phyloP scores from a whole-genome alignment of 2,329 filamentous ascomycete genomes.

The Cytospora piceicola region DNA sequence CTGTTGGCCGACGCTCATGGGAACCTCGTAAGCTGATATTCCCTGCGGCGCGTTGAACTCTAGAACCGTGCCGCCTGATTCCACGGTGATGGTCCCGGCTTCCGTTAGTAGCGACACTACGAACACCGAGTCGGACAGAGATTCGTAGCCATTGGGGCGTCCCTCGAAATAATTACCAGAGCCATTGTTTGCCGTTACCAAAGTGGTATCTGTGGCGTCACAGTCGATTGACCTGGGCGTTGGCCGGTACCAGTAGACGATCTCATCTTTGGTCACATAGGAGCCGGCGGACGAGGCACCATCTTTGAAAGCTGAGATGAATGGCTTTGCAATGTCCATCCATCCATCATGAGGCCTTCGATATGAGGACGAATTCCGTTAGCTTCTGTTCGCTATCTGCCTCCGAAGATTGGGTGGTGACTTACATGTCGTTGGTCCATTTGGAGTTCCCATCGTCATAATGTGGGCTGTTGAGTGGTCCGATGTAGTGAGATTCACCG shows the following conservation, averaged over 20 bases:
- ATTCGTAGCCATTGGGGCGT: conserved; percentile 54
- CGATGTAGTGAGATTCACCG: conserved; percentile 60
- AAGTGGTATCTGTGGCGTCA: conserved; percentile 56
- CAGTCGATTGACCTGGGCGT: conserved; percentile 51
- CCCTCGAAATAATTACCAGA: conserved; percentile 58
- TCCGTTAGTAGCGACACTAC: conserved; percentile 55
- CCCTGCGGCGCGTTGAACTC: conserved; percentile 52
- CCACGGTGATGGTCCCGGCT: conserved; percentile 48
- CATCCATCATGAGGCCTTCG: conserved; percentile 51
- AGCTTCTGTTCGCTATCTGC: not conserved
- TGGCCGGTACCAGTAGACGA: conserved; percentile 61
- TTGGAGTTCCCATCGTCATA: conserved; percentile 50
- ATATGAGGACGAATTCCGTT: not conserved
- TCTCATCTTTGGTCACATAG: conserved; percentile 51
- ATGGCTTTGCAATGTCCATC: conserved; percentile 57
- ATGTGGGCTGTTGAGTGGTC: conserved; percentile 50
- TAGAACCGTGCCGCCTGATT: conserved; percentile 47
- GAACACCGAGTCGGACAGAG: conserved; percentile 54
- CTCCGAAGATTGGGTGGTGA: not conserved
- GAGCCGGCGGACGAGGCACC: conserved; percentile 41
- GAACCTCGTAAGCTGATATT: conserved; percentile 47
- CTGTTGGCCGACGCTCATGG: conserved; percentile 53
- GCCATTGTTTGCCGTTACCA: conserved; percentile 47
- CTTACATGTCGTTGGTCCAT: conserved; percentile 53
- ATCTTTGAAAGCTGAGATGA: conserved; percentile 56